A percentile compares a stretch with the other conserved stretches of the same genome.
Evolutionary conservation across 176 grass and related monocot genomes (phyloP).

Genomic region (Avena eriantha): DNA sequence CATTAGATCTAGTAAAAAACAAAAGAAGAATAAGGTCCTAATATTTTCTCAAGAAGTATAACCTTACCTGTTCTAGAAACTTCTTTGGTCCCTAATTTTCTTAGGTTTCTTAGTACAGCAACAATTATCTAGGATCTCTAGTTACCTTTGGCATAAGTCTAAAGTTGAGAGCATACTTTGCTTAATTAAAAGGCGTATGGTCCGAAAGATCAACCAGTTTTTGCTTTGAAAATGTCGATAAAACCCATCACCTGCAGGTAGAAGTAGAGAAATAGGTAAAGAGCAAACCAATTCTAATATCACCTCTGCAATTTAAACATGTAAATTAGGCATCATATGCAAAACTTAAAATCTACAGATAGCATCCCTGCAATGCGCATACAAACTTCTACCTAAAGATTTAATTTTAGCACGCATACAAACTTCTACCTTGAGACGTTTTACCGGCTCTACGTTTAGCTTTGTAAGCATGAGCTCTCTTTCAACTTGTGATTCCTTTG

Average conservation of each 20-base stretch:
- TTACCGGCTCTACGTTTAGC: too few species aligned
- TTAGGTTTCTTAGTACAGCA: slow-evolving; percentile 56
- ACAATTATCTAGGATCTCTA: slow-evolving; percentile 74
- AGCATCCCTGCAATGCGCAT: too few species aligned
- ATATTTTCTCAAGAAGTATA: slow-evolving; percentile 17
- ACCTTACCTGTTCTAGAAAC: slow-evolving; percentile 81
- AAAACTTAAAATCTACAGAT: background rate
- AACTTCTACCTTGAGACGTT: background rate
- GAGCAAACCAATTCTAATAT: background rate
- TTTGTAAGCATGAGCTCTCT: too few species aligned
- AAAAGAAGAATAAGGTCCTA: background rate
- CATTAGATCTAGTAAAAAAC: slow-evolving; percentile 7
- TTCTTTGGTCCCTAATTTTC: slow-evolving; percentile 72
- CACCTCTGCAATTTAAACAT: background rate
- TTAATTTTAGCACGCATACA: background rate
- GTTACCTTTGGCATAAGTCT: slow-evolving; percentile 50
- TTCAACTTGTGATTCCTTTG: too few species aligned
- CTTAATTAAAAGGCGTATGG: slow-evolving; percentile 31
- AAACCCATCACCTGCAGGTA: slow-evolving; percentile 66
- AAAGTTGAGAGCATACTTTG: background rate
- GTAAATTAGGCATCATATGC: background rate
- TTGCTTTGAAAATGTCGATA: slow-evolving; percentile 53
- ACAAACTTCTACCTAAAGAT: too few species aligned
- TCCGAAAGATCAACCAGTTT: slow-evolving; percentile 70
- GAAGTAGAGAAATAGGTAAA: background rate